Base-by-base conservation (phyloP, 1,284 basidiomycete genomes). In the Naganishia cerealis region DNA sequence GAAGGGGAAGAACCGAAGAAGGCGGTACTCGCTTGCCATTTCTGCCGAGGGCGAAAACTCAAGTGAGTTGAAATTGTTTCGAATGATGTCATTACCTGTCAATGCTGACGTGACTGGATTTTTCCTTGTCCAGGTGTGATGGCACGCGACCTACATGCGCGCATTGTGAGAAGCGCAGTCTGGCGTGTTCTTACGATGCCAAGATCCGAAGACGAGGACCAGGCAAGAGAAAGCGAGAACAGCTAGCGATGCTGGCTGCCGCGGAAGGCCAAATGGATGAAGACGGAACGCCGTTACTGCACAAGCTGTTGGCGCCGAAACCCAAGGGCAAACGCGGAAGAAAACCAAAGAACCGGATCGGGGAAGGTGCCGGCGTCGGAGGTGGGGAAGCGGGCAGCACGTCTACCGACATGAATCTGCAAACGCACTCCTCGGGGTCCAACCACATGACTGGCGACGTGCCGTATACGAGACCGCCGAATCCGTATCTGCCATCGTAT, bases 171-270 rank as follows among this genome's bases (percentile, higher is more conserved):
- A 78, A 78, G 68, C 77, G 78, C 16, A 71, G 71, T 56, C 72
- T 78, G 18, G 62, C 59, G 1, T 82, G 81, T 70, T 74, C 77
- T 2, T 82, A 80, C 72, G 81, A 82, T 67, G 77, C 78, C 6
- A 62, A 70, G 50, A 79, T 82, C 61, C 78, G 81, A 16, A 77
- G 81, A 10, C 77, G 81, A 54, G 81, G 81, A 21, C 81, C 81
- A 10, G 81, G 81, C 24, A 81, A 80, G 74, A 78, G 79, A 33
- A 81, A 81, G 52, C 81, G 81, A 54, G 65, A 63, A 43, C 55
- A 62, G 33, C 36, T 57, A 43, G 66, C 58, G 18, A 62, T 61
- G 26, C 21, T 50, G 42, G 59, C 39, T 18, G 58, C 67, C 26
- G 67, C 57, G 0, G 58, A 62, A 38, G 53, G 52, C 26, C 39